Conservation (phyloP, 2,329 filamentous ascomycete genomes). For the Macrophomina tecta region DNA sequence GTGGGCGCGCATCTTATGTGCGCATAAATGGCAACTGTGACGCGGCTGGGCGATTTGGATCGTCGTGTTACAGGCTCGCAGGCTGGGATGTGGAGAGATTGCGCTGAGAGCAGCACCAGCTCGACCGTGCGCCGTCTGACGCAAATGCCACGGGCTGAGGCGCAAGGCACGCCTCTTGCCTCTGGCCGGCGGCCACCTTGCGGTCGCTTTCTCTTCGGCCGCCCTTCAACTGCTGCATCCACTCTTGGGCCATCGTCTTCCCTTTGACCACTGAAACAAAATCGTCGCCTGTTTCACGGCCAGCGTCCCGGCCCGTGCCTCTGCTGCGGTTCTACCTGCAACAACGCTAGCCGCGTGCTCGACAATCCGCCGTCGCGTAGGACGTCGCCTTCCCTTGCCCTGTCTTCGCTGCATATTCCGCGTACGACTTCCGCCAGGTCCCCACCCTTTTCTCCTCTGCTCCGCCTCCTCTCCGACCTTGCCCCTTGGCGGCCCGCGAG, state of each 20-base stretch:
- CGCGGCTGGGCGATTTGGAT: conserved; percentile 23
- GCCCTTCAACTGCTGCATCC: not conserved
- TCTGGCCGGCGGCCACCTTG: not conserved
- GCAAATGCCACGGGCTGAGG: conserved; percentile 14
- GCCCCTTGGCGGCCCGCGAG: conserved; percentile 10
- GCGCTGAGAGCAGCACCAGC: conserved; percentile 8
- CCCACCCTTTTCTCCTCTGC: conserved; percentile 12
- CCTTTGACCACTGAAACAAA: not conserved
- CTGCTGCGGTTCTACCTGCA: not conserved
- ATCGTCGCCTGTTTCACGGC: not conserved
- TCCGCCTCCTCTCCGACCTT: conserved; percentile 18
- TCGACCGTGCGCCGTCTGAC: conserved; percentile 18
- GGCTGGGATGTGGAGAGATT: conserved; percentile 25
- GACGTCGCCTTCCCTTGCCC: conserved; percentile 11
- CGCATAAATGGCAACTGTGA: not conserved
- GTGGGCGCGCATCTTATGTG: conserved; percentile 8
- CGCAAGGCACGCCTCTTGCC: not conserved
- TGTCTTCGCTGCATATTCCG: not conserved
- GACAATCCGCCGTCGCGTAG: conserved; percentile 3
- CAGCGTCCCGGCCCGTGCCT: not conserved
- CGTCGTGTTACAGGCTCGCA: conserved; percentile 11
- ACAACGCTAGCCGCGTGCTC: not conserved
- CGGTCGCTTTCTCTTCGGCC: not conserved
- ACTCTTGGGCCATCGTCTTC: not conserved
- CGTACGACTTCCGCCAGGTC: conserved; percentile 8